Base-by-base conservation (phyloP, 2,329 filamentous ascomycete genomes). In the Zalaria obscura region DNA sequence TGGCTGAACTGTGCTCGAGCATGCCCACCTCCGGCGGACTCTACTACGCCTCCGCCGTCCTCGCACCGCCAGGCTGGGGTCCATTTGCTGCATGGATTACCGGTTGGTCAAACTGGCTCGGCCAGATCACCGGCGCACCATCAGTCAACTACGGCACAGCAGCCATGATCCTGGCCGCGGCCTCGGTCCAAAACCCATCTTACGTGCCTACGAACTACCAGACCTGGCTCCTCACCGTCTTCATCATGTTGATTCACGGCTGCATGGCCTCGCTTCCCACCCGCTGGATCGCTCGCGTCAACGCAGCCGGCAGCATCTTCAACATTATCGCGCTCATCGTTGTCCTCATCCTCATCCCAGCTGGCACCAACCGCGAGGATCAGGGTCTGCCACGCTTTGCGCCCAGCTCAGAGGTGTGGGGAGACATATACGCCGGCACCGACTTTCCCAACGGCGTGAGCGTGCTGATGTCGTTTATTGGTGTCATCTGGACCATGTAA, bases 11-110 rank as follows among this genome's bases (percentile, higher is more conserved):
- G 11, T 83, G 80, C 51, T 80, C 75, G 36, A 39, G 44, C 8
- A 83, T 84, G 79, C 80, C 80, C 3, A 83, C 80, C 1, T 65
- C 70, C 50, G 80, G 80, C 41, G 80, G 80, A 26, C 64, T 86
- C 9, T 86, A 86, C 59, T 86, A 86, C 55, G 80, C 80, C 10
- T 64, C 78, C 11, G 80, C 80, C 3, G 80, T 84, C 1, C 68
- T 86, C 5, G 80, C 80, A 26, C 78, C 78, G 4, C 66, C 69
- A 2, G 73, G 73, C 35, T 82, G 70, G 58, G 78, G 78, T 0
- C 78, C 78, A 2, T 69, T 81, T 40, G 78, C 78, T 9, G 71
- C 78, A 8, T 83, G 65, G 78, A 62, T 82, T 27, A 81, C 76
- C 1, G 78, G 78, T 6, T 83, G 78, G 78, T 77, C 72, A 38